Evolutionary conservation across 176 grass and related monocot genomes (phyloP), one percentile per base, ranked within the genome.

Genomic region (Eleusine coracana): DNA sequence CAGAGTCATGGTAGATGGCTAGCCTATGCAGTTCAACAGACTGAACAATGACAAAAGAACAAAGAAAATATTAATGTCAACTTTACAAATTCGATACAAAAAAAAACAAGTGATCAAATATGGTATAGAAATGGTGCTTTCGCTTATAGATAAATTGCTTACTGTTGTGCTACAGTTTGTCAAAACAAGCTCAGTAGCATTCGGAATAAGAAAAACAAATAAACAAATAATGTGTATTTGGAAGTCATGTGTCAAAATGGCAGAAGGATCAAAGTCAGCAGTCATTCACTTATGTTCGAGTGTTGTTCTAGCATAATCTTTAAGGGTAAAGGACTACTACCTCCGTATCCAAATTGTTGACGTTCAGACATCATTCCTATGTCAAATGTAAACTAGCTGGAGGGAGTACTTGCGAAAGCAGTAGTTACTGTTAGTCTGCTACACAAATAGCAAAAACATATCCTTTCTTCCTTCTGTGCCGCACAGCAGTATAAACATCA

Each of bases 1-100:
- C 88, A 63, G 96, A 98, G 75, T 95, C 96, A 83, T 98, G 96
- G 88, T 98, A 98, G 54, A 93, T 80, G 76, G 91, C 96, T 66
- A 98, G 79, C 80, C 89, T 91, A 74, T 98, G 88, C 62, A 98
- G 85, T 85, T 98, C 87, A 15, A 98, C 85, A 15, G 89, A 95
- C 96, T 98, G 83, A 66, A 90, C 56, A 92, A 90, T 70, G 68
- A 74, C 28, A 67, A 68, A 44, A 61, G 36, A 68, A 78, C 5
- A 27, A 79, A 83, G 75, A 74, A 71, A 28, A 23, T 63, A 18
- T 60, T 70, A 66, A 67, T 66, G 59, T 36, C 20, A 25, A 82
- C 75, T 83, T 78, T 18, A 82, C 39, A n/a, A 81, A 74, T 39
- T 63, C 10, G 14, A 78, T 56, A 78, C 73, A 60, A 59, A 45